Base-by-base conservation (phyloP, 495 filamentous ascomycete species). In the Aspergillus nanangensis region DNA sequence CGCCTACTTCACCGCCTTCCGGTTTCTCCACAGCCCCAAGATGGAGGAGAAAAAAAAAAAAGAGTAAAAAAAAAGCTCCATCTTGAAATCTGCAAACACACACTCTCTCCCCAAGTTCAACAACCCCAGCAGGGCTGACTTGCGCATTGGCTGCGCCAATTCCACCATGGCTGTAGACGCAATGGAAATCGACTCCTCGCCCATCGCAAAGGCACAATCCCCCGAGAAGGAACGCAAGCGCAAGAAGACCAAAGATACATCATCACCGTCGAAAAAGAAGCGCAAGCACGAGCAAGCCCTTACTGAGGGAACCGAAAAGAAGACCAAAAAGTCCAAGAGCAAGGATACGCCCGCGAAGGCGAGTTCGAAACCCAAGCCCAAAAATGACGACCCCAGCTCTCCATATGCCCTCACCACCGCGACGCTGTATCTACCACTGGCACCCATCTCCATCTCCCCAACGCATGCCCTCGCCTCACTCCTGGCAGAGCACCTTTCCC, bases 401-500 rank as follows among this genome's bases (percentile, higher is more conserved):
- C 82, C 83, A 5, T 87, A 86, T 61, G 69, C 74, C 41, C 57
- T 78, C 35, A 73, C 79, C 50, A 81, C 77, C 20, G 73, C 78
- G 34, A 84, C 85, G 0, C 57, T 88, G 44, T 90, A 88, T 60
- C 74, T 90, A 37, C 79, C 86, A 11, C 65, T 90, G 22, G 74
- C 86, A 19, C 86, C 86, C 14, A 79, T 86, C 48, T 77, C 79
- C 4, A 79, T 86, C 49, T 79, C 79, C 9, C 74, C 84, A 22
- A 66, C 66, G 7, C 71, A 77, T 56, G 81, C 84, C n/a, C 62
- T 83, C 39, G 74, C 81, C 52, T 82, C 81, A 27, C 62, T 87
- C 20, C 78, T 83, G 50, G 82, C 83, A 31, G 84, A 88, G 56
- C 83, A 90, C 58, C 75, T 90, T 33, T 86, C 87, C 14, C 86